phyloP scores from a whole-genome alignment of 306 rosid genomes.

The Malus asiatica region DNA sequence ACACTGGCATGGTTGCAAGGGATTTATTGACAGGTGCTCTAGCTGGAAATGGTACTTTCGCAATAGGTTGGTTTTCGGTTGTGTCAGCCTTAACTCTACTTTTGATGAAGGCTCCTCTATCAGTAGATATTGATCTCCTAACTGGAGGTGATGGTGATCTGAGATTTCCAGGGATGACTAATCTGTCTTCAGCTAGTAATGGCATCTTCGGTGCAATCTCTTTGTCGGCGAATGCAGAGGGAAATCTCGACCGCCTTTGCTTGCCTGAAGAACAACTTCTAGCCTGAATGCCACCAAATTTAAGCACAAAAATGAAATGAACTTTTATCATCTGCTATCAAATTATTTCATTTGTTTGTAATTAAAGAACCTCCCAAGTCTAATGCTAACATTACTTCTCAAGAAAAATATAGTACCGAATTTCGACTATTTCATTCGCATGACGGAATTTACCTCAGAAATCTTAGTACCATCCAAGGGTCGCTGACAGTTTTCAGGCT shows the following conservation, averaged over 20 bases:
- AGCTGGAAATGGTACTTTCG: slow-evolving; percentile 48
- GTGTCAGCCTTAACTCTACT: slow-evolving; percentile 50
- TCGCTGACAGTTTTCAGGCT: slow-evolving; percentile 49
- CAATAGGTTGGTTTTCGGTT: slow-evolving; percentile 49
- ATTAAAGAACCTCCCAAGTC: background rate
- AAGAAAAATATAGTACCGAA: background rate
- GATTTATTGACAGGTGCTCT: slow-evolving; percentile 60
- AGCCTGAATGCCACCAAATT: slow-evolving; percentile 37
- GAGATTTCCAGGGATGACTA: slow-evolving; percentile 41
- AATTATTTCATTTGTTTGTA: background rate
- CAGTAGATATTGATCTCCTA: slow-evolving; percentile 82
- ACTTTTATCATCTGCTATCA: background rate
- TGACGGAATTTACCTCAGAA: slow-evolving; percentile 41
- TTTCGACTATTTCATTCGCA: background rate
- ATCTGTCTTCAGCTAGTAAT: slow-evolving; percentile 52
- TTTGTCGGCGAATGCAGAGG: slow-evolving; percentile 51
- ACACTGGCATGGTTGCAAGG: slow-evolving; percentile 29
- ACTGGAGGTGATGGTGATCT: slow-evolving; percentile 87
- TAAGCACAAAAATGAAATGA: background rate
- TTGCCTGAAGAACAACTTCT: slow-evolving; percentile 87
- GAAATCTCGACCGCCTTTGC: slow-evolving; percentile 78
- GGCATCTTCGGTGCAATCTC: slow-evolving; percentile 50
- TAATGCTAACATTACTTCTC: background rate
- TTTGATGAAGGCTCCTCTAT: slow-evolving; percentile 63
- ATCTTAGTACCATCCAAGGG: slow-evolving; percentile 44